Evolutionary conservation across 2,329 filamentous ascomycete species (phyloP).

Genomic region (Fusarium liriodendri): DNA sequence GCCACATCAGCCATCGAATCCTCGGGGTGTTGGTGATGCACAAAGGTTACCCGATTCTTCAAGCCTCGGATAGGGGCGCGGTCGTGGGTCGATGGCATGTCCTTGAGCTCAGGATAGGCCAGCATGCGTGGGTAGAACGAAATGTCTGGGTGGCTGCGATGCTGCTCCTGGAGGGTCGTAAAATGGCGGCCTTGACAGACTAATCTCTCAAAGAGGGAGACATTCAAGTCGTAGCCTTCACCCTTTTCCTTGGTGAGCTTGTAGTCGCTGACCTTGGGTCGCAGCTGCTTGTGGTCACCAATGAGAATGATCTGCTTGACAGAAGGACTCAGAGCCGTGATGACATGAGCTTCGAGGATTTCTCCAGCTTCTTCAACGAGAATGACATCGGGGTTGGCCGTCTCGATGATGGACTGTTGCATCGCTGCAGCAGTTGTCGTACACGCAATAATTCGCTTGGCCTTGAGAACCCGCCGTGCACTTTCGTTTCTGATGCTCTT

Average conservation of each 20-base stretch:
- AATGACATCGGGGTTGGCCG: conserved; percentile 67
- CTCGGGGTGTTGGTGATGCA: conserved; percentile 72
- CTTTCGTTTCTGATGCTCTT: conserved; percentile 57
- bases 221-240: conserved; percentile 73
- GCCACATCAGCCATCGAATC: conserved; percentile 52
- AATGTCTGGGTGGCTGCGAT: conserved; percentile 77
- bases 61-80: conserved; percentile 67
- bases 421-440: conserved; percentile 79
- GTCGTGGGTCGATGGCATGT: conserved; percentile 61
- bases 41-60: conserved; percentile 69
- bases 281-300: conserved; percentile 79
- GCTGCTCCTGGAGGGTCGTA: conserved; percentile 68
- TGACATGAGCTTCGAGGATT: conserved; percentile 73
- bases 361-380: conserved; percentile 81
- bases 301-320: conserved; percentile 76
- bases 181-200: conserved; percentile 66
- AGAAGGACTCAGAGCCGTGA: conserved; percentile 66
- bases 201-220: conserved; percentile 76
- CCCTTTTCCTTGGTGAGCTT: conserved; percentile 71
- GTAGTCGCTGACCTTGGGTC: conserved; percentile 74
- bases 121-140: conserved; percentile 67
- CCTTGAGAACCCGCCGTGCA: conserved; percentile 57
- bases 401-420: conserved; percentile 64
- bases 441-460: conserved; percentile 73
- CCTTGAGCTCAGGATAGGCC: conserved; percentile 71